Base-by-base conservation (phyloP, 1,284 basidiomycete genomes). In the Apiotrichum veenhuisii region DNA sequence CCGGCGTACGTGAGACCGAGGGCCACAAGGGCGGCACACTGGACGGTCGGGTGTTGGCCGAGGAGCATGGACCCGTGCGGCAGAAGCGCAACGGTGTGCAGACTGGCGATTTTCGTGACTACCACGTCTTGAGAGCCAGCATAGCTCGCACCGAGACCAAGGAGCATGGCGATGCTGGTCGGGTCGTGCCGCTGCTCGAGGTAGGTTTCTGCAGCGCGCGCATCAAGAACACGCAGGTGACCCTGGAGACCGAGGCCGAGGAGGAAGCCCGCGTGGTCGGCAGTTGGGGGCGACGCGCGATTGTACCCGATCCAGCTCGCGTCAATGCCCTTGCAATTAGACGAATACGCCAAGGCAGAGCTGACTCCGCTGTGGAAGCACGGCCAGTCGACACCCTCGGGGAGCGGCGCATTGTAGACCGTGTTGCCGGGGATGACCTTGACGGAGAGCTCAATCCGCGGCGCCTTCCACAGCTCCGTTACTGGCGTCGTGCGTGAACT, bases 321-420 rank as follows among this genome's bases (percentile, higher is more conserved):
- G 69, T 92, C 89, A 41, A 93, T 83, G 20, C 85, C 85, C 52
- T 81, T 79, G n/a, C 87, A 83, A n/a, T 85, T 82, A 0, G 88
- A 84, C 0, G 87, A 85, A 51, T 93, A 85, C 5, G 89, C 85
- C 55, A 99, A 77, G 2, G 88, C 95, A 2, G 91, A 88, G 1
- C 93, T 90, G 0, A 96, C 94, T 18, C 96, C 96, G 62, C 96
- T 95, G 77, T 98, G 94, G 75, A 99, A 99, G 59, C 93, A 89
- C 18, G 92, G 92, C 96, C 95, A 99, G 55, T 83, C 85, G 11
- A 85, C 76, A 38, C 85, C 86, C 43, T 95, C 93, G 3, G 81
- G 72, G 38, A 89, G 81, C 50, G 72, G 70, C 9, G 73, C 68
- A 52, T 61, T 85, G 78, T 27, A 87, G 84, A 67, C 55, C 14